Evolutionary conservation across 495 filamentous ascomycete species (phyloP).

Genomic region (Parathielavia hyrcaniae): DNA sequence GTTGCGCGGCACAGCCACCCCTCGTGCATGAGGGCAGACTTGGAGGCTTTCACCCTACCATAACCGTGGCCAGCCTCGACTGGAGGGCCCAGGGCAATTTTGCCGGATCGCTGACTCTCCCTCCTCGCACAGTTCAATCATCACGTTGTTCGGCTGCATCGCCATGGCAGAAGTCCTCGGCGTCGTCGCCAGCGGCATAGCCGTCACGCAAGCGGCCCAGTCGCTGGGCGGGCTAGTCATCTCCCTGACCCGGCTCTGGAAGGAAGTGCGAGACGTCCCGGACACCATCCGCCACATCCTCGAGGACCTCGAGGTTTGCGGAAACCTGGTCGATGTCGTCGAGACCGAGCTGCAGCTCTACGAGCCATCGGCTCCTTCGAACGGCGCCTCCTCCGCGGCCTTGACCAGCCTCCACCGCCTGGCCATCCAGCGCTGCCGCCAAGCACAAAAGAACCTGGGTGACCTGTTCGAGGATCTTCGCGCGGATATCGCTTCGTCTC

Average conservation of each 20-base stretch:
- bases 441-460: constrained; percentile 19
- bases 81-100: background rate
- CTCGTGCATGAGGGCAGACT: background rate
- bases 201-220: constrained; percentile 25
- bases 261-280: constrained; percentile 33
- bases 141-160: background rate
- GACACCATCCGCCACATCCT: constrained; percentile 27
- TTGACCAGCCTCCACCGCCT: constrained; percentile 9
- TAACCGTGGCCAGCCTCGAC: too few species aligned
- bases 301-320: constrained; percentile 30
- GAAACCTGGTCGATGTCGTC: constrained; percentile 22
- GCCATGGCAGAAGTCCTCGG: constrained; percentile 34
- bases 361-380: background rate
- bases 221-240: constrained; percentile 29
- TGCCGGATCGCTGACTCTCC: background rate
- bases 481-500: constrained; percentile 18
- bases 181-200: constrained; percentile 35
- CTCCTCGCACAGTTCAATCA: background rate
- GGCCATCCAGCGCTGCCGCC: constrained; percentile 18
- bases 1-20: background rate
- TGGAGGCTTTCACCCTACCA: background rate
- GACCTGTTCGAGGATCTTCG: constrained; percentile 23
- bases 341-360: constrained; percentile 14
- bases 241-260: constrained; percentile 33
- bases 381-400: too few species aligned